Evolutionary conservation across 177 flowering plant species (phyloP).

Genomic region (Vitis hybrid): DNA sequence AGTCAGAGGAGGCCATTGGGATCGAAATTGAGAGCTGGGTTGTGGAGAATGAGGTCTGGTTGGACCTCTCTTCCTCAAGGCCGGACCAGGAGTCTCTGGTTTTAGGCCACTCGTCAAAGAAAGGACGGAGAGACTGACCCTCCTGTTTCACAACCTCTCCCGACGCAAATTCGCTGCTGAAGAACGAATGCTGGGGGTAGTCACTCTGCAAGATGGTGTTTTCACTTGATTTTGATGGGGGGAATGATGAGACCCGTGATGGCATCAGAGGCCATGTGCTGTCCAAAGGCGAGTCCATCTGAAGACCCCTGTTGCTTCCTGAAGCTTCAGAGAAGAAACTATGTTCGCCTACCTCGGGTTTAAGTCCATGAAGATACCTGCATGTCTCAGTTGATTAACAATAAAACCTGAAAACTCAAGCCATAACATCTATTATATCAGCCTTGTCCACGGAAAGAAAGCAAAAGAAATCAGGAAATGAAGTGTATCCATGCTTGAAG

Average conservation of each 20-base stretch:
- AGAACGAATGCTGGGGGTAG: slow-evolving; percentile 55
- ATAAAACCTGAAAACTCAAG: not conserved
- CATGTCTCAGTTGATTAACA: not conserved
- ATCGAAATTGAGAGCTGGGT: slow-evolving; percentile 78
- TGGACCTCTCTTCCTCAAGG: slow-evolving; percentile 64
- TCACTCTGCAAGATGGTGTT: slow-evolving; percentile 44
- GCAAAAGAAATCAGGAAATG: too few relatives aligned
- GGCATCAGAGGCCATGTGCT: slow-evolving; percentile 65
- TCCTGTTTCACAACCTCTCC: slow-evolving; percentile 51
- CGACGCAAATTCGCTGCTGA: slow-evolving; percentile 38
- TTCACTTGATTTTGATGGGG: slow-evolving; percentile 44
- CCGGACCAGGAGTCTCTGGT: slow-evolving; percentile 65
- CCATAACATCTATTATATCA: too few relatives aligned
- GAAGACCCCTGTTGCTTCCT: slow-evolving; percentile 51
- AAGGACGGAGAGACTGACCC: slow-evolving; percentile 65
- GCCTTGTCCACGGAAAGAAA: too few relatives aligned
- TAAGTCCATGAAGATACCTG: slow-evolving; percentile 67
- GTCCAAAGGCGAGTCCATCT: slow-evolving; percentile 48
- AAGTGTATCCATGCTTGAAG: too few relatives aligned
- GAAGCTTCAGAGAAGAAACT: slow-evolving; percentile 70
- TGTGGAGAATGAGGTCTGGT: slow-evolving; percentile 58
- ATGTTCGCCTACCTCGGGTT: slow-evolving; percentile 53
- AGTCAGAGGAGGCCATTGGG: slow-evolving; percentile 66
- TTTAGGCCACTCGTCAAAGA: slow-evolving; percentile 76
- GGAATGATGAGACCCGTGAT: slow-evolving; percentile 45